Evolutionary conservation across 140 eudicot species (phyloP), one percentile per base, ranked within the genome.

Genomic region (Stevia rebaudiana): DNA sequence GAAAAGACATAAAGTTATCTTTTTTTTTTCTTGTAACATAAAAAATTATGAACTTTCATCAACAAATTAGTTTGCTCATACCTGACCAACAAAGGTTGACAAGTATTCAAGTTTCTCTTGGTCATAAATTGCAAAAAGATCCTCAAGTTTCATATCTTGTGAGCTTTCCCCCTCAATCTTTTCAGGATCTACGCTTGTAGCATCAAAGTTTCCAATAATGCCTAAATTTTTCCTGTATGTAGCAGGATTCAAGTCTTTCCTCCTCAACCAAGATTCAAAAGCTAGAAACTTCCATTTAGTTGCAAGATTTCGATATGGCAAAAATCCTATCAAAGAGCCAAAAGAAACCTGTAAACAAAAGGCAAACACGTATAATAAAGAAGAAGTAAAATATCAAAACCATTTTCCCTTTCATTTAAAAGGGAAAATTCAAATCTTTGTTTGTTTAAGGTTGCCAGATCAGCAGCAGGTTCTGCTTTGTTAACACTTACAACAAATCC

Each of bases 181-280:
- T 58, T 71, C 66, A 44, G 30, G 15, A 65, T 61, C 76, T 70
- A 51, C 19, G 66, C 63, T 73, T 52, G 69, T 69, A 49, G 72
- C 62, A 43, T 81, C 86, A 46, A 65, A 78, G 50, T 24, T 81
- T 73, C 95, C 95, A 47, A 81, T 58, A 58, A 86, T 58, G 79
- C 99, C 89, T 24, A 88, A 66, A 68, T 46, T 72, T 61, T 81
- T 80, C 81, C 80, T 78, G 83, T 85, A 88, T 25, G 66, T 63
- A 22, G 94, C 63, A n/a, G 97, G 97, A 63, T 88, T 90, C 66
- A 94, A 52, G 24, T 94, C 95, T 76, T 78, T 88, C 63, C 71
- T 79, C 80, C 97, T 88, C 86, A 94, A 65, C 99, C 99, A 94
- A 24, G 95, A 81, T 76, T 88, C 95, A 58, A 94, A 94, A 43